A percentile compares a stretch with the other conserved stretches of the same genome.
phyloP scores from a whole-genome alignment of 768 basidiomycete species.

The Lactarius trivialis region DNA sequence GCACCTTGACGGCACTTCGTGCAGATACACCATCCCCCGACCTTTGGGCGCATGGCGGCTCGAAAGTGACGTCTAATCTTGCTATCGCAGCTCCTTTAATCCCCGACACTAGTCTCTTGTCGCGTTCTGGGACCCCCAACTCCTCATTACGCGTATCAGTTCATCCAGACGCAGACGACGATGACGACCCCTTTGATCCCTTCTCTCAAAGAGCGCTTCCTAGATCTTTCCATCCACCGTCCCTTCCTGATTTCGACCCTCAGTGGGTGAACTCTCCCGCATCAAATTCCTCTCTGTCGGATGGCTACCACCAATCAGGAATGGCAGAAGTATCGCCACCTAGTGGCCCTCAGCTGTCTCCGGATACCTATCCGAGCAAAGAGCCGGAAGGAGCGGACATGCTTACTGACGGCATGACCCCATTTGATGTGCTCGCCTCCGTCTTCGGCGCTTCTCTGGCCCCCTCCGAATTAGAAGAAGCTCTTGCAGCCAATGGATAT shows the following conservation, averaged over 20 bases:
- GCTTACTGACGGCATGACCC: conserved; percentile 91
- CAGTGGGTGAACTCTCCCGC: conserved; percentile 49
- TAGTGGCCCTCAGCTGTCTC: conserved; percentile 16
- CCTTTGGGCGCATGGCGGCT: conserved; percentile 72
- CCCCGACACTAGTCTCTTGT: conserved; percentile 51
- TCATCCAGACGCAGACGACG: conserved; percentile 52
- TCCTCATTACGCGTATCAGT: conserved; percentile 61
- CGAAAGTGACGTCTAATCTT: conserved; percentile 71
- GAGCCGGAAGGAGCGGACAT: conserved; percentile 50
- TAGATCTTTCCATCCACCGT: conserved; percentile 56
- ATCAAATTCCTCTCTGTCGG: conserved; percentile 46
- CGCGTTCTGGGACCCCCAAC: conserved; percentile 61
- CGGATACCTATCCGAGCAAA: conserved; percentile 25
- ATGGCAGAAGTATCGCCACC: conserved; percentile 21
- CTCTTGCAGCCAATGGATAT: conserved; percentile 78
- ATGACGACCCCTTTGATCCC: conserved; percentile 84
- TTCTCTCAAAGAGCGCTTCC: conserved; percentile 48
- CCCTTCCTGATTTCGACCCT: conserved; percentile 56
- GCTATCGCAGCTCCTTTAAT: conserved; percentile 89
- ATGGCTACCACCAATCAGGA: conserved; percentile 35
- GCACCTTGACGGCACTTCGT: conserved; percentile 42
- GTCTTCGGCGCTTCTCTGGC: conserved; percentile 90
- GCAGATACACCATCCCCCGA: conserved; percentile 86
- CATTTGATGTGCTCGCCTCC: conserved; percentile 90
- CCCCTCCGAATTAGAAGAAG: conserved; percentile 89